phyloP scores from a whole-genome alignment of 495 filamentous ascomycete species.

The Trichoderma gamsii region DNA sequence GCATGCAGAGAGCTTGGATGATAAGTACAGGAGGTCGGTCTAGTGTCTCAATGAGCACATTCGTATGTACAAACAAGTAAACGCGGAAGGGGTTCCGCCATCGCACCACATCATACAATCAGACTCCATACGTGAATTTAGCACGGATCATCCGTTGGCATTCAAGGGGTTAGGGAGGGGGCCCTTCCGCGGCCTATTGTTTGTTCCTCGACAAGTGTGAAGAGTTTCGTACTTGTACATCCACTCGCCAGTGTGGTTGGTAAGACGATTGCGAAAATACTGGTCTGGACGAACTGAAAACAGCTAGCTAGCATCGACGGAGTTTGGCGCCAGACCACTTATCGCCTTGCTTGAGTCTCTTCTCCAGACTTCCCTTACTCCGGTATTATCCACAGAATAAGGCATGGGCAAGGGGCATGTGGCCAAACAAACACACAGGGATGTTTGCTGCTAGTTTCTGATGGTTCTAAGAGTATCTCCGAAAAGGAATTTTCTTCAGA shows the following conservation, averaged over 20 bases:
- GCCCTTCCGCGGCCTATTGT: no score
- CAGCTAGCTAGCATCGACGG: background rate
- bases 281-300: background rate
- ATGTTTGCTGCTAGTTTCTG: background rate
- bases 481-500: background rate
- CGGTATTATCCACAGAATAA: background rate
- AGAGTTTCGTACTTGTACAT: no score
- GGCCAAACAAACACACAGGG: background rate
- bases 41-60: background rate
- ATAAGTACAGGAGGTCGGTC: no score
- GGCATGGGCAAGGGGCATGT: conserved; percentile 2
- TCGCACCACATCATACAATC: background rate
- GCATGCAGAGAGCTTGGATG: background rate
- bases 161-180: background rate
- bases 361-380: background rate
- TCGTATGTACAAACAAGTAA: no score
- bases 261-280: no score
- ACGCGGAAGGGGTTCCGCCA: background rate
- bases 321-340: background rate
- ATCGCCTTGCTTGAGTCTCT: background rate
- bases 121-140: background rate
- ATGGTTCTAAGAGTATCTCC: background rate
- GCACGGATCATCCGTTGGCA: conserved; percentile 4
- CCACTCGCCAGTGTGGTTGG: no score
- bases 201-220: no score